Evolutionary conservation across 345 rosid species (phyloP).

Genomic region (Psidium friedrichsthalianum): DNA sequence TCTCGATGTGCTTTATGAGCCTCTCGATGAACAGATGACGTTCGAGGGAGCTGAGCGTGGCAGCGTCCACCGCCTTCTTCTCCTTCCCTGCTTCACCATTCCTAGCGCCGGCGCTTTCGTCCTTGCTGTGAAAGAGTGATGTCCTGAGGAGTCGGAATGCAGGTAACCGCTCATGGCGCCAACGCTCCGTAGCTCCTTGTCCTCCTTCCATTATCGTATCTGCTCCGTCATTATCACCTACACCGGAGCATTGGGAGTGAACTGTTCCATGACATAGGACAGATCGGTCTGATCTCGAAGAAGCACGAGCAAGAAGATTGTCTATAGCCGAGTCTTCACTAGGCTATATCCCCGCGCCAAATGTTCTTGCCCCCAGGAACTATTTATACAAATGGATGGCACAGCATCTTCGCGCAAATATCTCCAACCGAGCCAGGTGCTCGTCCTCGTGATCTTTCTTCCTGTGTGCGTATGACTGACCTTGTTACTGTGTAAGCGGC

Average conservation of each 20-base stretch:
- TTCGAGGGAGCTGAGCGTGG: constrained; percentile 49
- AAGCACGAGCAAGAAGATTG: neutral
- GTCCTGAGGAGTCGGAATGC: constrained; percentile 45
- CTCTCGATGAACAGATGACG: constrained; percentile 49
- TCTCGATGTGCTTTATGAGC: constrained; percentile 56
- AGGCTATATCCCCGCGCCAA: neutral
- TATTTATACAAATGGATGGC: neutral
- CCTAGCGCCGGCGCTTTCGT: neutral
- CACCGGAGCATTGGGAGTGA: neutral
- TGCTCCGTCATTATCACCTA: neutral
- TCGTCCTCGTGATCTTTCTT: neutral
- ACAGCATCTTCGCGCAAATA: neutral
- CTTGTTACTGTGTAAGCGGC: neutral
- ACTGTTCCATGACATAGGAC: neutral
- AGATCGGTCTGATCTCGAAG: neutral
- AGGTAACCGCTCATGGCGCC: constrained; percentile 64
- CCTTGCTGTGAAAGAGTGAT: constrained; percentile 26
- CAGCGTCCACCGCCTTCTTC: constrained; percentile 32
- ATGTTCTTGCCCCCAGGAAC: neutral
- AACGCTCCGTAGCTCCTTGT: neutral
- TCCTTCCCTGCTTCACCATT: neutral
- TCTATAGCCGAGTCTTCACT: neutral
- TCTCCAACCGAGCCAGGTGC: neutral
- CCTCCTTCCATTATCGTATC: neutral
- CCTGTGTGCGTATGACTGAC: neutral